A percentile compares a stretch with the other conserved stretches of the same genome.
Evolutionary conservation across 1,139 yeast species (phyloP).

Genomic region (Suhomyces kunorum): DNA sequence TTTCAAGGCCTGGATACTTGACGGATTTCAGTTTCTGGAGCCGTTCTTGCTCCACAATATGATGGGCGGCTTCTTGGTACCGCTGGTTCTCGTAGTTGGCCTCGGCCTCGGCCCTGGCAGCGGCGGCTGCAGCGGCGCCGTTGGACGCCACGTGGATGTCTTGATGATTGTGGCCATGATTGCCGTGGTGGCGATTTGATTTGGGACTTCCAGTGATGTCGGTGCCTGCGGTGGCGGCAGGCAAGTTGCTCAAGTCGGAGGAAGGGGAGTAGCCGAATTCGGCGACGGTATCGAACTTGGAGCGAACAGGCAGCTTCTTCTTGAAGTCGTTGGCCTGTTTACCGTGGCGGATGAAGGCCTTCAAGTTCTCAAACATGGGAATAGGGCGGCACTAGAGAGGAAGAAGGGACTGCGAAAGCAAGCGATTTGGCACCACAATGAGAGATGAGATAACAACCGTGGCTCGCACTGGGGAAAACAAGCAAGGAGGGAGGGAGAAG

Average conservation of each 20-base stretch:
- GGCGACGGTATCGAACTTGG: slow-evolving; percentile 4
- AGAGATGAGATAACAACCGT: slow-evolving; percentile 7
- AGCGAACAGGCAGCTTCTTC: slow-evolving; percentile 17
- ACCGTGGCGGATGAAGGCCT: slow-evolving; percentile 83
- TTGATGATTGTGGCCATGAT: neutral
- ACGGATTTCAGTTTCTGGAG: slow-evolving; percentile 37
- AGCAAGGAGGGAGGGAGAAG: neutral
- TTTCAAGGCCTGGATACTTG: slow-evolving; percentile 44
- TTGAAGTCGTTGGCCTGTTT: slow-evolving; percentile 61
- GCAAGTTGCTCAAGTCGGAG: slow-evolving; percentile 11
- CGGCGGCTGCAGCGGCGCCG: too few species aligned
- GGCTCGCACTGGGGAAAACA: slow-evolving; percentile 4
- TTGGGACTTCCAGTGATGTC: slow-evolving; percentile 8
- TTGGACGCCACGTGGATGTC: neutral
- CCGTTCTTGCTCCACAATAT: slow-evolving; percentile 64
- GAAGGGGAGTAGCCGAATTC: slow-evolving; percentile 7
- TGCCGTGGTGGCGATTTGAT: neutral
- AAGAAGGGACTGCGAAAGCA: neutral
- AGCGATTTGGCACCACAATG: neutral
- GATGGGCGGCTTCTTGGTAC: slow-evolving; percentile 56
- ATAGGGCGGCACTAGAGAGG: neutral
- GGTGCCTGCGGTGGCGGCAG: slow-evolving; percentile 7
- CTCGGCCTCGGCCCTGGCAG: slow-evolving; percentile 10
- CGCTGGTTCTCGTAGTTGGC: slow-evolving; percentile 26
- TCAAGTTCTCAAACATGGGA: slow-evolving; percentile 58